phyloP scores from a whole-genome alignment of 2,329 filamentous ascomycete species.

The Sporothrix humicola region DNA sequence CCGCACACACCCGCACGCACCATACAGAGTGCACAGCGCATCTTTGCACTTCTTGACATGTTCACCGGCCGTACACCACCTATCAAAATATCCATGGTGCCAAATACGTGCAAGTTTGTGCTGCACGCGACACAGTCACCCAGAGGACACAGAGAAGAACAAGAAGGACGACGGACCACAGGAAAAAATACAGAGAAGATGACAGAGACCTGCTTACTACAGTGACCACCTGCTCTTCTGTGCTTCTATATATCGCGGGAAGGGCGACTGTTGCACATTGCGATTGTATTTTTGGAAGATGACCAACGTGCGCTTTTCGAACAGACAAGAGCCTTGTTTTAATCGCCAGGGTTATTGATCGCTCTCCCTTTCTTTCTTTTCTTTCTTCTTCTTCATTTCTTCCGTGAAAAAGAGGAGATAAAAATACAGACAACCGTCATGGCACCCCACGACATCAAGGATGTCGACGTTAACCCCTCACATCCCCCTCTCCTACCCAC shows the following conservation, averaged over 20 bases:
- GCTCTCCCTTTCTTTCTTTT: not conserved
- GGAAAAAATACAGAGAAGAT: not conserved
- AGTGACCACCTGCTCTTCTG: not conserved
- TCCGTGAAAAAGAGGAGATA: too few relatives aligned
- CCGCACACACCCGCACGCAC: not conserved
- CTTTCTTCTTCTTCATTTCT: not conserved
- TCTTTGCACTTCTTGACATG: not conserved
- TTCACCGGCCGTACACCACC: not conserved
- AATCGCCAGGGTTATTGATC: not conserved
- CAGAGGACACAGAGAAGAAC: too few relatives aligned
- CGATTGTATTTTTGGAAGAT: constrained; percentile 6
- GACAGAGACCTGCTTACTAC: constrained; percentile 2
- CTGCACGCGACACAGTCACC: not conserved
- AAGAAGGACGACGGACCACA: not conserved
- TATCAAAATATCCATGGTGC: not conserved
- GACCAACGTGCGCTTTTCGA: not conserved
- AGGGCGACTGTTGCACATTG: not conserved
- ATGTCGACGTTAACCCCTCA: not conserved
- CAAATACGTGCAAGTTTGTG: constrained; percentile 5
- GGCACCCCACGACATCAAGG: too few relatives aligned
- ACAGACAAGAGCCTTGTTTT: not conserved
- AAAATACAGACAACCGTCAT: too few relatives aligned
- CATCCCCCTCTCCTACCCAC: not conserved
- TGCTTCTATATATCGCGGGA: not conserved
- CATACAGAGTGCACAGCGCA: not conserved